phyloP scores from a whole-genome alignment of 2,329 filamentous ascomycete species.

The Fusarium chlamydosporum region DNA sequence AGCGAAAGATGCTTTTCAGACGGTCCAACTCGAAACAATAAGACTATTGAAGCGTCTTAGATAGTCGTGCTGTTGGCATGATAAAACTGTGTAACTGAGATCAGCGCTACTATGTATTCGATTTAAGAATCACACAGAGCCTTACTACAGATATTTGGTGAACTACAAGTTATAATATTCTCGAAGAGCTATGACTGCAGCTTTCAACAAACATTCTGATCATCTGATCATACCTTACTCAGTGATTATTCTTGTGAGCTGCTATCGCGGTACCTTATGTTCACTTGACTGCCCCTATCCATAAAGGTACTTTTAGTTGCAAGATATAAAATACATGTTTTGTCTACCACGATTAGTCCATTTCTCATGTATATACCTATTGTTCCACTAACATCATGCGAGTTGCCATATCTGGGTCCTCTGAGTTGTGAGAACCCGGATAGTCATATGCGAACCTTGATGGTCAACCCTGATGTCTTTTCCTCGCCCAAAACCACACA shows the following conservation, averaged over 20 bases:
- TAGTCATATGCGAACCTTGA: slow-evolving; percentile 47
- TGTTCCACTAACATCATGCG: slow-evolving; percentile 14
- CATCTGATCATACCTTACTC: neutral
- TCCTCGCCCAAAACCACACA: slow-evolving; percentile 21
- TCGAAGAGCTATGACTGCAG: too few species aligned
- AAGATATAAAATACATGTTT: slow-evolving; percentile 17
- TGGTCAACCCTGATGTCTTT: slow-evolving; percentile 51
- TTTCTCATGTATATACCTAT: slow-evolving; percentile 10
- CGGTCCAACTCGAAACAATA: rapidly evolving
- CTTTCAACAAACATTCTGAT: neutral
- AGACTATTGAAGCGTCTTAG: rapidly evolving
- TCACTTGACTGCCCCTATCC: neutral
- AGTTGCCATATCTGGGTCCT: slow-evolving; percentile 10
- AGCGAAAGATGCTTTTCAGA: rapidly evolving
- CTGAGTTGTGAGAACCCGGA: slow-evolving; percentile 47
- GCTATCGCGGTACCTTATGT: neutral
- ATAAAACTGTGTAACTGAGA: neutral
- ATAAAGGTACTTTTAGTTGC: slow-evolving; percentile 11
- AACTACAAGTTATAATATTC: neutral
- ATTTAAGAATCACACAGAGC: neutral
- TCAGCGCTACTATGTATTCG: neutral
- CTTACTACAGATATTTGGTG: neutral
- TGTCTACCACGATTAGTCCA: rapidly evolving
- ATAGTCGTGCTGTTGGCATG: too few species aligned
- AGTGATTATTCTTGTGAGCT: neutral